Conservation (phyloP, 257 asterid species). For the Schizonepeta tenuifolia region DNA sequence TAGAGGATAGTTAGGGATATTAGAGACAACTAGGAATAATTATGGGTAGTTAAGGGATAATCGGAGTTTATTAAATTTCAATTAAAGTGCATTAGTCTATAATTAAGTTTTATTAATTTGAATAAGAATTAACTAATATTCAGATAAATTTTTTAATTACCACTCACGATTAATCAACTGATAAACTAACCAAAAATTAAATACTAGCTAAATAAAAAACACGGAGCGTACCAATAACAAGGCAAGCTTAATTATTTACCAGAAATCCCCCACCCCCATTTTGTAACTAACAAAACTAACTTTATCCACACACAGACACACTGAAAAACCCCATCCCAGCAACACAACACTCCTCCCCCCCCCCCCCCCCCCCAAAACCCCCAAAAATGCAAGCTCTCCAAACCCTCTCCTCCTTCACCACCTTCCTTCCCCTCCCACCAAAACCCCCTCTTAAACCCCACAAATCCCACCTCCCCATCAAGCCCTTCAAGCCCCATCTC, state of each 20-base stretch:
- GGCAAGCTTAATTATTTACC: background rate
- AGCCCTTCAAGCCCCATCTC: slow-evolving; percentile 30
- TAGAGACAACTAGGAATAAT: no score
- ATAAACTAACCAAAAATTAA: no score
- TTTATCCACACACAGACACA: slow-evolving; percentile 33
- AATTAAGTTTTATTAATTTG: no score
- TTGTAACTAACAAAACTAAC: slow-evolving; percentile 41
- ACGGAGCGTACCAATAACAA: no score
- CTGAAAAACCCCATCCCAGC: slow-evolving; percentile 29
- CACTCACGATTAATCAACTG: no score
- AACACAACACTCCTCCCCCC: background rate
- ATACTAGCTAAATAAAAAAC: no score
- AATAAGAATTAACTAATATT: no score
- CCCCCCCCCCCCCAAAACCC: slow-evolving; percentile 1
- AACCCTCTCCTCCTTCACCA: slow-evolving; percentile 44
- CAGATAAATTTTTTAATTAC: no score
- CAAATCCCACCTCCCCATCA: slow-evolving; percentile 30
- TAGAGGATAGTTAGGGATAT: no score
- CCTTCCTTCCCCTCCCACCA: slow-evolving; percentile 53
- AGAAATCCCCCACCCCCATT: background rate
- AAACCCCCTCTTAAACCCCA: slow-evolving; percentile 71
- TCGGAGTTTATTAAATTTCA: no score
- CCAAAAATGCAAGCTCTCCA: slow-evolving; percentile 63
- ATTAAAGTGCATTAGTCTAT: no score
- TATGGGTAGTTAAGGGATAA: no score